Evolutionary conservation across 176 grass and related monocot genomes (phyloP), one percentile per base, ranked within the genome.

Genomic region (Raddia distichophylla): DNA sequence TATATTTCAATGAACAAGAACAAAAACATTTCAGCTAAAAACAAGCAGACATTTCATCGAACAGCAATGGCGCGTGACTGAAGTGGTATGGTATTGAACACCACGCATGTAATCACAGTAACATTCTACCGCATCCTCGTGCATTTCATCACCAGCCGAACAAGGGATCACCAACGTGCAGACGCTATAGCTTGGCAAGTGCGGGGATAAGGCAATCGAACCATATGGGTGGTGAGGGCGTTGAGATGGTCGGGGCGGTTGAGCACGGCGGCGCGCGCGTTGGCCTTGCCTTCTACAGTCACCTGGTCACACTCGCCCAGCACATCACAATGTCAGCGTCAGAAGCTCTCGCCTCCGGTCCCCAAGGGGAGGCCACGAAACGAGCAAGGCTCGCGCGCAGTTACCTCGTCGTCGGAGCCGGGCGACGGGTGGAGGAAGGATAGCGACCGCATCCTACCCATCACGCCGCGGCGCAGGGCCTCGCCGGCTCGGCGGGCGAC

Each of bases 281-380:
- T 85, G 13, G 91, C 89, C 81, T 91, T 95, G 49, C 96, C 91
- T 90, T 99, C 96, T 49, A 99, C 89, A 53, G 93, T 84, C 8
- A 98, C 90, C 95, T 95, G 74, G 70, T 5, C 9, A 18, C 14
- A 32, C 54, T 8, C 56, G n/a, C 6, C 34, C 43, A 69, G 37
- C 55, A 75, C 17, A 13, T 33, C 2, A 55, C 40, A 66, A 32
- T 10, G 44, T 80, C 42, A 81, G 57, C 18, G 22, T 18, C 57
- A 34, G 52, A 68, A 27, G 8, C 59, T 50, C 79, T 46, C 70
- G 17, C 78, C 67, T 56, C 43, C 62, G 60, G 32, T 79, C 64
- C 9, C 20, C 56, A 47, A 14, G 52, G 79, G 17, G 71, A 22
- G 7, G 27, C 61, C 42, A 53, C 45, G 53, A 73, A 78, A 37